These are phyloP conservation scores for Scenedesmus sp. DNA, from an alignment of 163 green algal genomes.

Conservation along the genomic window DNA sequence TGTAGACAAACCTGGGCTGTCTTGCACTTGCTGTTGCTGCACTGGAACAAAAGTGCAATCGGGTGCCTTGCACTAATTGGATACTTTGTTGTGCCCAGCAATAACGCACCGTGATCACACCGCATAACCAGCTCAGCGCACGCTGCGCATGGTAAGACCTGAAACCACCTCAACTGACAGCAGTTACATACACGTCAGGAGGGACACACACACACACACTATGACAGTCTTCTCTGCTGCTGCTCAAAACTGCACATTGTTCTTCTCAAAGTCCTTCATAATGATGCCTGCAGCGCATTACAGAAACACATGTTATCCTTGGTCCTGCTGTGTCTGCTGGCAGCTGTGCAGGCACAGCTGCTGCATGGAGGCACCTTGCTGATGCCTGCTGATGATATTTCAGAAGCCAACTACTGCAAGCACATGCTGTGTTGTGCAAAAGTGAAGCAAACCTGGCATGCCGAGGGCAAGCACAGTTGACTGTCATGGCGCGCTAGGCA, in stretches of 20 bases:
- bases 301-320: background rate
- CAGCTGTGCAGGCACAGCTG: background rate
- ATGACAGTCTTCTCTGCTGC: too few relatives aligned
- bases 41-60: background rate
- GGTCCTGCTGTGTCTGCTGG: background rate
- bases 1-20: background rate
- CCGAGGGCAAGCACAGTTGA: background rate
- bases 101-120: too few relatives aligned
- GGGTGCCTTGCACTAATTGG: background rate
- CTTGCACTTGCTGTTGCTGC: background rate
- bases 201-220: background rate
- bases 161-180: constrained; percentile 1
- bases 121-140: background rate
- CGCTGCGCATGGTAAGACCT: background rate
- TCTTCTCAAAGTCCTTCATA: constrained; percentile 76
- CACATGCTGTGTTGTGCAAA: background rate
- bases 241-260: constrained; percentile 66
- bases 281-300: constrained; percentile 60
- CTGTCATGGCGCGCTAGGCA: background rate
- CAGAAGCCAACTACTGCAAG: too few relatives aligned
- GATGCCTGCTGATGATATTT: background rate
- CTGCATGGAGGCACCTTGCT: background rate
- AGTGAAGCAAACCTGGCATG: background rate
- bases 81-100: background rate
- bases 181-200: background rate